Evolutionary conservation across 1,284 basidiomycete species (phyloP), one percentile per base, ranked within the genome.

Genomic region (Sanghuangporus baumii): DNA sequence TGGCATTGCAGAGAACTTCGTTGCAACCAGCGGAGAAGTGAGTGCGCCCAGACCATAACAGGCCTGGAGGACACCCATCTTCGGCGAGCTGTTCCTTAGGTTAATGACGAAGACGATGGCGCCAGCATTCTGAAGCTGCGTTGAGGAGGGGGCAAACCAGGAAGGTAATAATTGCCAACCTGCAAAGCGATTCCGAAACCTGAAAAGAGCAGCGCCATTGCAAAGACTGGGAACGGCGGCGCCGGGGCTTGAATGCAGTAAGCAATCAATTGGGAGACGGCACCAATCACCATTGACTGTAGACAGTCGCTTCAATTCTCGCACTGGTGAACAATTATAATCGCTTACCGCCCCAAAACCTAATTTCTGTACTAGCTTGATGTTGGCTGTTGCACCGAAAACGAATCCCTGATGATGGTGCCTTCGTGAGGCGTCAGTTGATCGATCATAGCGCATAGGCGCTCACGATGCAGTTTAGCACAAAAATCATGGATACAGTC

Each of bases 41-140:
- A 91, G 82, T 0, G 90, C 89, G 1, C 89, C 89, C 2, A 84
- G 68, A 51, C 78, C 83, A 68, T 85, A 85, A 12, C 77, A 71
- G 0, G 83, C 86, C 68, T 89, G 87, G 46, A 86, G 68, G 47
- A 88, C 70, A 55, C 85, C 84, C 85, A 89, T 87, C 69, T 86
- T 86, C 1, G 75, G 73, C 41, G 77, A 72, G 0, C 79, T 66
- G 52, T 80, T 78, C 59, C 77, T 77, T 34, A 85, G 73, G 58
- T 74, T 74, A 16, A 81, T 79, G 11, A 84, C 78, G 65, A 78
- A 84, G 1, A 81, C 81, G 68, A 85, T 85, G 1, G 81, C 78
- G 68, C 84, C 82, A 1, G 84, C 83, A 65, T 85, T 78, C 79
- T 79, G 57, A 26, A 46, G 26, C 23, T 1, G 26, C 36, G 56